Base-by-base conservation (phyloP, 1,139 yeast species). In the Yamadazyma oceani region DNA sequence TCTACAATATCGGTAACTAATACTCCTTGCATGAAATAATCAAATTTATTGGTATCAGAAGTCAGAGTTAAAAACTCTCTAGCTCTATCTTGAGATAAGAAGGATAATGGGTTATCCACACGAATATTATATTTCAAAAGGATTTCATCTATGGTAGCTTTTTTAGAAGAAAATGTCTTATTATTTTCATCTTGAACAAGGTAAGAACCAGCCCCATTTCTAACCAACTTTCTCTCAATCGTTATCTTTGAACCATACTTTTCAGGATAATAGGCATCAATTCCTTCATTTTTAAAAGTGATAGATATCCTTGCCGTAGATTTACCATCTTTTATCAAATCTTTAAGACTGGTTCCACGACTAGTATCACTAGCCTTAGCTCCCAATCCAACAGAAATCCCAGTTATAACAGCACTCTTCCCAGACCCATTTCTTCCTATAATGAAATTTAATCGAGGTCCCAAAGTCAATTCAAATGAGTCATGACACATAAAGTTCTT, bases 391-490 rank as follows among this genome's bases (percentile, higher is more conserved):
- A 89, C 84, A 2, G 94, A 81, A 5, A 94, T 80, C 1, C 96
- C 97, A 0, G 97, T 90, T 44, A 94, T 65, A 22, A 94, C 75
- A 1, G 98, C 96, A 59, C 94, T 82, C 55, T 94, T 94, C 23
- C 99, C 99, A 24, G 95, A 83, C 2, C 99, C 99, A 54, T 94
- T 94, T 46, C 86, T 77, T 10, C 99, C 99, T 26, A 89, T 86
- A 40, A 94, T 87, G 54, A 94, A 88, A 59, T 92, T 94, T 46
- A 92, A 73, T 41, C 84, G 79, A 0, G 95, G 95, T 0, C 96
- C 96, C 30, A 94, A 70, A 2, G 75, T 76, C 13, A 92, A 63
- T 39, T 80, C 82, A 52, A 94, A 85, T 37, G 85, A 79, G 34
- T 80, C 83, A 54, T 92, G 98, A 78, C 97, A 69, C 76, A 85